These are phyloP conservation scores for Elongisporangium prolatum DNA, from an alignment of 352 stramenopile species.

Conservation along the genomic window DNA sequence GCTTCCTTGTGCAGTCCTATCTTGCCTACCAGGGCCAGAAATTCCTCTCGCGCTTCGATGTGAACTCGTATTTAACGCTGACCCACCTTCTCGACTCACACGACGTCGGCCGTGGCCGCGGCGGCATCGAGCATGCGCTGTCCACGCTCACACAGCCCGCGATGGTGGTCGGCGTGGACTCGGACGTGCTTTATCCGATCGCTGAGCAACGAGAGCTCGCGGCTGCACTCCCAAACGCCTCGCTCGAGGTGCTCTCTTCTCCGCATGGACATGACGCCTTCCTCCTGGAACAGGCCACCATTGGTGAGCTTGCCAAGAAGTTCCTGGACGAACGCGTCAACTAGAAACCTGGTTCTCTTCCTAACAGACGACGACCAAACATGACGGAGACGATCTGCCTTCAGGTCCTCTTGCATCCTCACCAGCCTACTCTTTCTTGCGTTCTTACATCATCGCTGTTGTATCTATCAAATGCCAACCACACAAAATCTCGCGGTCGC, in stretches of 20 bases:
- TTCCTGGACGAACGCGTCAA: slow-evolving; percentile 49
- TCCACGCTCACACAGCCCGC: slow-evolving; percentile 59
- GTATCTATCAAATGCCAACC: neutral
- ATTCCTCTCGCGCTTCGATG: slow-evolving; percentile 94
- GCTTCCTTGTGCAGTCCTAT: slow-evolving; percentile 84
- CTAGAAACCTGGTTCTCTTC: slow-evolving; percentile 5
- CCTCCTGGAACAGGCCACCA: slow-evolving; percentile 93
- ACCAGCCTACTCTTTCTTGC: neutral
- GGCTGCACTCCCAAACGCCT: slow-evolving; percentile 68
- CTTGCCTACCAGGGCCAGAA: slow-evolving; percentile 92
- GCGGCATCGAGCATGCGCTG: slow-evolving; percentile 67
- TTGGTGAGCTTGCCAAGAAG: slow-evolving; percentile 55
- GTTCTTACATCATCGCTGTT: neutral
- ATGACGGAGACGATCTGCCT: neutral
- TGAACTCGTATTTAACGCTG: slow-evolving; percentile 94
- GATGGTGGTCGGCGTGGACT: slow-evolving; percentile 93
- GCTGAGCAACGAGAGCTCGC: slow-evolving; percentile 90
- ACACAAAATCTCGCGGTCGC: neutral
- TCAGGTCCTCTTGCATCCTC: neutral
- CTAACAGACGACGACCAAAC: neutral
- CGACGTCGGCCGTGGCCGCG: slow-evolving; percentile 86
- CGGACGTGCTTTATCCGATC: slow-evolving; percentile 94
- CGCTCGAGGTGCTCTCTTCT: slow-evolving; percentile 88
- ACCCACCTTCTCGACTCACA: slow-evolving; percentile 97
- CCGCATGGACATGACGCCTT: slow-evolving; percentile 96